Percentiles rank a stretch among this genome's conserved stretches.
These are phyloP conservation scores for Sanghuangporus weigelae DNA, from an alignment of 1,284 basidiomycete species.

Conservation along the genomic window DNA sequence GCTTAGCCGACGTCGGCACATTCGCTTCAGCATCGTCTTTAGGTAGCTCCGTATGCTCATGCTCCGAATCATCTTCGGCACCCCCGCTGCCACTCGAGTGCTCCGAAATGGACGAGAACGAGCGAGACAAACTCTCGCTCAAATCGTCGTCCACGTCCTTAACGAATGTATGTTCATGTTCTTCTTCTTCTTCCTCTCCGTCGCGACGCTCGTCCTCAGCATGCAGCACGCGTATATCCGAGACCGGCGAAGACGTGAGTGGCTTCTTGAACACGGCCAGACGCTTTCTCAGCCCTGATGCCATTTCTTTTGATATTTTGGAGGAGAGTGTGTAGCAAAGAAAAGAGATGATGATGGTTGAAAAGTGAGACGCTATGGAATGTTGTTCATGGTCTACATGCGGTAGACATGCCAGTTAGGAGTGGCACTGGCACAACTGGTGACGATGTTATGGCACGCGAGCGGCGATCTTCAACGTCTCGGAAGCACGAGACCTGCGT, in stretches of 20 bases:
- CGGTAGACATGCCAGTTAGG: neutral
- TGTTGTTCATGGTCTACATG: neutral
- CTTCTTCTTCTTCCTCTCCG: neutral
- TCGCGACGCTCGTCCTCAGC: neutral
- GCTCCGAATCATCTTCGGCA: neutral
- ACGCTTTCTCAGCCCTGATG: slow-evolving; percentile 1
- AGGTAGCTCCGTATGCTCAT: neutral
- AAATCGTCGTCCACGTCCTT: neutral
- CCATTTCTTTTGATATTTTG: neutral
- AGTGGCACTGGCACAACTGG: too few species aligned
- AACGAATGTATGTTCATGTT: neutral
- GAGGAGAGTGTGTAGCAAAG: neutral
- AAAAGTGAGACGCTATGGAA: neutral
- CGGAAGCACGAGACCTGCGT: too few species aligned
- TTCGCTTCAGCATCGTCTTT: neutral
- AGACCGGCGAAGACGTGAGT: neutral
- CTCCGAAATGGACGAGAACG: slow-evolving; percentile 9
- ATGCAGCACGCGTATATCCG: slow-evolving; percentile 1
- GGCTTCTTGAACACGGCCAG: neutral
- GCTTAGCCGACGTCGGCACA: neutral
- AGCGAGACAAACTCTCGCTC: neutral
- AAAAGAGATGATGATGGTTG: neutral
- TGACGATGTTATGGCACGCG: too few species aligned
- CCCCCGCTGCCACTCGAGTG: neutral
- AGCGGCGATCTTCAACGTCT: too few species aligned